These are phyloP conservation scores for Beauveria medogensis DNA, from an alignment of 2,329 filamentous ascomycete species.

Conservation along the genomic window DNA sequence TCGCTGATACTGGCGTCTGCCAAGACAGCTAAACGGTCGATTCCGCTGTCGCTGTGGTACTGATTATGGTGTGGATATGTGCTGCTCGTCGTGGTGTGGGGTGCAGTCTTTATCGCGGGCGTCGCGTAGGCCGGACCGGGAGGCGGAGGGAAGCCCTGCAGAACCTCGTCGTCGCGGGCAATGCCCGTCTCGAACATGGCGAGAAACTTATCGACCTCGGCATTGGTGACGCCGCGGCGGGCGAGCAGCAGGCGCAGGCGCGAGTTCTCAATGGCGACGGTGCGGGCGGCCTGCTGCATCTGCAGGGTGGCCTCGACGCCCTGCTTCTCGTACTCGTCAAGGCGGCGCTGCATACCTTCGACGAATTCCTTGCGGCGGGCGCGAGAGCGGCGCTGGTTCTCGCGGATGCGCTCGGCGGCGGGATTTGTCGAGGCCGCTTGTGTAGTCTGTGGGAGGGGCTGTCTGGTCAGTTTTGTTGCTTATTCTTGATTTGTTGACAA, in stretches of 20 bases:
- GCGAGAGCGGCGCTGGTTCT: conserved; percentile 46
- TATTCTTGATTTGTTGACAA: background rate
- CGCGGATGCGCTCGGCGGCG: conserved; percentile 31
- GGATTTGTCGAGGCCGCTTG: conserved; percentile 16
- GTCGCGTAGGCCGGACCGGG: background rate
- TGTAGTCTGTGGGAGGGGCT: background rate
- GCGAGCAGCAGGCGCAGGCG: conserved; percentile 35
- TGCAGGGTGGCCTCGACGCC: conserved; percentile 42
- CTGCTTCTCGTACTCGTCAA: conserved; percentile 39
- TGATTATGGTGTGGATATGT: conserved; percentile 2
- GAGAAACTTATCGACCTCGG: conserved; percentile 33
- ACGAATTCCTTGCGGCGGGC: conserved; percentile 43
- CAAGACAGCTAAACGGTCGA: conserved; percentile 31
- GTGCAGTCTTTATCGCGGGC: background rate
- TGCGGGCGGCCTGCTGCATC: conserved; percentile 45
- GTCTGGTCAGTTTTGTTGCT: background rate
- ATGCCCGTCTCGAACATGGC: conserved; percentile 23
- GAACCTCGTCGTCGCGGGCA: conserved; percentile 19
- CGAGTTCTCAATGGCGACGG: conserved; percentile 41
- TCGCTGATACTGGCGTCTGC: conserved; percentile 29
- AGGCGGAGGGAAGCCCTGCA: conserved; percentile 7
- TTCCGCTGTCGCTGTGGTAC: conserved; percentile 4
- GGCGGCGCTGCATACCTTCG: conserved; percentile 35
- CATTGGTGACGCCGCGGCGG: conserved; percentile 29
- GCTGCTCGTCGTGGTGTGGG: background rate